Base-by-base conservation (phyloP, 2,329 filamentous ascomycete species). In the Dactylellina sp. region DNA sequence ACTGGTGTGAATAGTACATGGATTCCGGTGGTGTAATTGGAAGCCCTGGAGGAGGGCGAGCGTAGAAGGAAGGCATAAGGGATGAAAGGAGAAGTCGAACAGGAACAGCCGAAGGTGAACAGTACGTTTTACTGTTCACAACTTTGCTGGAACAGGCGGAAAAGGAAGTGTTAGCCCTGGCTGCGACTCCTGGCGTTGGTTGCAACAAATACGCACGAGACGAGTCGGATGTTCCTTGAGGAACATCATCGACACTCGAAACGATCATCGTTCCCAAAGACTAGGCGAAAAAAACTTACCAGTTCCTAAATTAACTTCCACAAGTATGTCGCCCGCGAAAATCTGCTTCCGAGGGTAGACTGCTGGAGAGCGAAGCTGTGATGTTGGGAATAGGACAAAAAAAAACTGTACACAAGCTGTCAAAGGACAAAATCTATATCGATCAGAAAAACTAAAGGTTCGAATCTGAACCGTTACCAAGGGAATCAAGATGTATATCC, bases 41-140 rank as follows among this genome's bases (percentile, higher is more conserved):
- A 39, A 76, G 66, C 47, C 70, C 70, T 32, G 70, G 70, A 37
- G 70, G 70, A 42, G 70, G 62, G 46, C 74, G 66, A 12, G 74
- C 66, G 56, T 72, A 71, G 62, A 68, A 71, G 42, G 74, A 76
- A 68, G 74, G 61, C 74, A 76, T 76, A 22, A 66, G 56, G 50
- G 74, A 65, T 47, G 66, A 71, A 50, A 66, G 74, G 44, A 71
- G 66, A 61, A 72, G 66, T 35, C 76, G 76, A 77, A 76, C 75
- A 75, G 75, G 75, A 74, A 75, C 76, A 76, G 75, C 71, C 56
- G 75, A 68, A 60, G 75, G 76, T 71, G 75, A 74, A 71, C 70
- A 74, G 71, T 59, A 56, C 42, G 32, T 37, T 50, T 39, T 57
- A 68, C 68, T 63, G 61, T 74, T 65, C 72, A 71, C 68, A 28